These are phyloP conservation scores for Senecio squalidus DNA, from an alignment of 140 eudicot species.

Conservation along the genomic window DNA sequence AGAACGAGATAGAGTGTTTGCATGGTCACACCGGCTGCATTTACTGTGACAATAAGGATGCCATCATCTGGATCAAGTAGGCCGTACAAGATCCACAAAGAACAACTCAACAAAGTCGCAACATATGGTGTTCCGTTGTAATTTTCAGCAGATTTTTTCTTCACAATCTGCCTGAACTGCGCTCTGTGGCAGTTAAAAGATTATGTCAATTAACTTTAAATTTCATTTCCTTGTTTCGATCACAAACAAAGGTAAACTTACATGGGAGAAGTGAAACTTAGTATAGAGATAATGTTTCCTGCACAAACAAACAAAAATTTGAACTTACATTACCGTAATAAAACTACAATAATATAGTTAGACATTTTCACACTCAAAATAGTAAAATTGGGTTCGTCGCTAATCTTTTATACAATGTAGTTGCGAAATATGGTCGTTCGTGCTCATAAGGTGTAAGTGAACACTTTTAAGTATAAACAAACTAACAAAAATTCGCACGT, in stretches of 20 bases:
- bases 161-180: constrained; percentile 54
- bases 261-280: constrained; percentile 60
- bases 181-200: constrained; percentile 28
- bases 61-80: constrained; percentile 66
- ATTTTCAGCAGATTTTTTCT: constrained; percentile 57
- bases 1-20: constrained; percentile 45
- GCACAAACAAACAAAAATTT: constrained; percentile 14
- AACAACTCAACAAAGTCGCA: constrained; percentile 55
- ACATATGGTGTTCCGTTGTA: constrained; percentile 74
- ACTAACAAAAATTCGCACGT: too few relatives aligned
- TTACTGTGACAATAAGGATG: constrained; percentile 50
- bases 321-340: too few relatives aligned
- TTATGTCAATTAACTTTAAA: not conserved
- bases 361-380: too few relatives aligned
- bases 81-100: constrained; percentile 73
- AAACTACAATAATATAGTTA: too few relatives aligned
- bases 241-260: constrained; percentile 24
- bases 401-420: too few relatives aligned
- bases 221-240: not conserved
- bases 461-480: too few relatives aligned
- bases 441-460: too few relatives aligned
- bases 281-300: constrained; percentile 57
- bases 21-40: constrained; percentile 41
- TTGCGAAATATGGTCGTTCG: too few relatives aligned
- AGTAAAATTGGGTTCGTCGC: too few relatives aligned